Evolutionary conservation across 352 stramenopile genomes (phyloP).

Genomic region (Globisporangium radiosum): DNA sequence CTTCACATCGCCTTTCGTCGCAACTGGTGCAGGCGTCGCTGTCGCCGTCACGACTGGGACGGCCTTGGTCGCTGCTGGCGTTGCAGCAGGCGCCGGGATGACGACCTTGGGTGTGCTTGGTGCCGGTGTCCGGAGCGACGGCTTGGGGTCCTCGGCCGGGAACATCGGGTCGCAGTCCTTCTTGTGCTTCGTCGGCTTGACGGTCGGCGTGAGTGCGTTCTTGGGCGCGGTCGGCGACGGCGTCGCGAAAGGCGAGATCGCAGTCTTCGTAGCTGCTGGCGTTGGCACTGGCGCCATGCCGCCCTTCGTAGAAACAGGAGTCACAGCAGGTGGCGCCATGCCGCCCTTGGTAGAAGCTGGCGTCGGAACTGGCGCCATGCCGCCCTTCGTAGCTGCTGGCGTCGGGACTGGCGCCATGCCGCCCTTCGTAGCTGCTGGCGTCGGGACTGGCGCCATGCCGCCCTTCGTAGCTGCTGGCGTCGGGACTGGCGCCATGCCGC

Average conservation of each 20-base stretch:
- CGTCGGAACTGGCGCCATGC: no score
- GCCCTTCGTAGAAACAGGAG: background rate
- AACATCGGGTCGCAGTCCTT: constrained; percentile 10
- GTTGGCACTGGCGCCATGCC: no score
- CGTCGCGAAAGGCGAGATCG: no score
- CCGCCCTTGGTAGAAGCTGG: no score
- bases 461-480: constrained; percentile 3
- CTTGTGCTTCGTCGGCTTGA: constrained; percentile 4
- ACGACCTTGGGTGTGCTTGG: background rate
- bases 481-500: background rate
- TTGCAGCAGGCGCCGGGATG: background rate
- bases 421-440: no score
- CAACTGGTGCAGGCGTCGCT: background rate
- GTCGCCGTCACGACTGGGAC: background rate
- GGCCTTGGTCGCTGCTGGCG: background rate
- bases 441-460: background rate
- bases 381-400: no score
- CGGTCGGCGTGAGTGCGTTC: constrained; percentile 1
- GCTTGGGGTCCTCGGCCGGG: constrained; percentile 3
- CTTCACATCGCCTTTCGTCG: background rate
- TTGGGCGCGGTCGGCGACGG: background rate
- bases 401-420: background rate
- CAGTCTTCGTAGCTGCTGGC: no score
- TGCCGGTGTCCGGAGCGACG: background rate
- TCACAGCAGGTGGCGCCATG: constrained; percentile 4